Conservation (phyloP, 73 alveolate genomes). For the Blepharisma japonicum region DNA sequence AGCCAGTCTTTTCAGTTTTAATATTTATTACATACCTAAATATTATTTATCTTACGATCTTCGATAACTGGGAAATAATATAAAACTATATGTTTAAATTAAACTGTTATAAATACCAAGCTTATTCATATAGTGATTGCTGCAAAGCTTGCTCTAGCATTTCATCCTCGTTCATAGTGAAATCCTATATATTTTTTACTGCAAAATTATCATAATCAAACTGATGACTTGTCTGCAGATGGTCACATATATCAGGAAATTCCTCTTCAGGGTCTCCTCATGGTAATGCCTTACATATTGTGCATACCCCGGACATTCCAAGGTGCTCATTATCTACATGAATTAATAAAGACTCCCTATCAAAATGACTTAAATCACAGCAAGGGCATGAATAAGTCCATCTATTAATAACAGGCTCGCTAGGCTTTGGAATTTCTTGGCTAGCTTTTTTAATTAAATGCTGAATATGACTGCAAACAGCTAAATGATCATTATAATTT, state of each 20-base stretch:
- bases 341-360: not conserved
- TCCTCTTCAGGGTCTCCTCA: conserved; percentile 33
- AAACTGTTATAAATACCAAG: too few species aligned
- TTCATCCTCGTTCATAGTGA: conserved; percentile 23
- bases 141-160: conserved; percentile 1
- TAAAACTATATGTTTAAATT: too few species aligned
- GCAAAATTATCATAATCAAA: conserved; percentile 25
- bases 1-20: too few species aligned
- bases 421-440: conserved; percentile 9
- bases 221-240: conserved; percentile 27
- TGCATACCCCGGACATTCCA: conserved; percentile 23
- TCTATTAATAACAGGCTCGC: not conserved
- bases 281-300: conserved; percentile 23
- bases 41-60: too few species aligned
- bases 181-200: not conserved
- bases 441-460: not conserved
- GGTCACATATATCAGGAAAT: not conserved
- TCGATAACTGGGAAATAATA: too few species aligned
- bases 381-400: conserved; percentile 32
- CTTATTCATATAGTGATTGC: not conserved
- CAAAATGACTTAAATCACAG: not conserved
- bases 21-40: too few species aligned
- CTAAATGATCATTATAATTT: not conserved
- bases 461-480: not conserved
- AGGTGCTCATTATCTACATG: conserved; percentile 6